Evolutionary conservation across 2,329 filamentous ascomycete species (phyloP), one percentile per base, ranked within the genome.

Genomic region (Neopestalotiopsis rosae): DNA sequence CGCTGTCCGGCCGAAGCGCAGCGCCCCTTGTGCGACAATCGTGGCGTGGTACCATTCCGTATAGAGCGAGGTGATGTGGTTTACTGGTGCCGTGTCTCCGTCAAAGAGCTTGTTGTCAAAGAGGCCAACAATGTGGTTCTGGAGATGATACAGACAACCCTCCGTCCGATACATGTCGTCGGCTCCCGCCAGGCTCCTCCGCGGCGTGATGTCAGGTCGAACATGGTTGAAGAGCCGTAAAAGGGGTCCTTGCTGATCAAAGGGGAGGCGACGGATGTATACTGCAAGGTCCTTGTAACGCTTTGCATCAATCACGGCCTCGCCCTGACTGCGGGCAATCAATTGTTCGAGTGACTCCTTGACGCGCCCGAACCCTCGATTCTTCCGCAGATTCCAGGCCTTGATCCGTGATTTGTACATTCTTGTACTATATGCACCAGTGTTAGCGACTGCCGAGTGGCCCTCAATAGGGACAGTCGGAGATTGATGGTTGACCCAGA

Each of bases 271-370:
- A 20, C 57, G 30, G 14, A 59, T 59, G 20, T 59, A 59, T 28
- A 34, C 57, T 30, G 24, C 24, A 28, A 59, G 30, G 7, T 59
- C 30, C 30, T 28, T 28, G 24, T 30, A 59, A 20, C 57, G 24
- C 24, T 59, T 59, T 9, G 13, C 57, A 4, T 59, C 30, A 13
- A 34, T 28, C 24, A 59, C 24, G 30, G 24, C 30, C 20, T 59
- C 30, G 2, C 24, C 30, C 7, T 30, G 24, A 28, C 57, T 30
- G 13, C 57, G 30, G 24, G 57, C 24, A 28, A 30, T 30, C 30
- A 59, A 59, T 3, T 59, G 57, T 28, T 59, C 30, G 30, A 59
- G 57, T 59, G 57, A 30, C 30, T 59, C 57, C 57, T 59, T 59
- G 24, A 34, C 57, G 17, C 30, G 24, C 2, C 24, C 30, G 57